Evolutionary conservation across 305 asterid species (phyloP).

Genomic region (Solanum chacoense): DNA sequence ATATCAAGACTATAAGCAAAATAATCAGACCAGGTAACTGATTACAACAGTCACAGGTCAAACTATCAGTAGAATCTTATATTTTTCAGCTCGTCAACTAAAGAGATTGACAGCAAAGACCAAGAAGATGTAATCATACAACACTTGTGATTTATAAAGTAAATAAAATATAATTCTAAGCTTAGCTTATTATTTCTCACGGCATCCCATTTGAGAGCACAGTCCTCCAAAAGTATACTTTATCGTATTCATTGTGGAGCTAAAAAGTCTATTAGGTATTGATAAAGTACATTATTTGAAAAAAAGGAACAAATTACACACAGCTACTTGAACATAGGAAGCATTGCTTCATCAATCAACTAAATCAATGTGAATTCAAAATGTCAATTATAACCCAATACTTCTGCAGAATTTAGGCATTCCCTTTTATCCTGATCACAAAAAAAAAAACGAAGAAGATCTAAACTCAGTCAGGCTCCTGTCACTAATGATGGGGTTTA

Average conservation of each 20-base stretch:
- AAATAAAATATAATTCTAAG: neutral
- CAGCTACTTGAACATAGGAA: neutral
- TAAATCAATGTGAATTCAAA: too few species aligned
- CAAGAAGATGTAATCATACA: neutral
- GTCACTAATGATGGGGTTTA: neutral
- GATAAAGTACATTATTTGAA: neutral
- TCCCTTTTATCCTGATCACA: neutral
- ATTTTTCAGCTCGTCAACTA: neutral
- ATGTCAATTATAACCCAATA: neutral
- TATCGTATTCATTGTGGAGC: neutral
- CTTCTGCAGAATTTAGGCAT: neutral
- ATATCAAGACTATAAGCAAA: neutral
- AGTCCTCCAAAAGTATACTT: neutral
- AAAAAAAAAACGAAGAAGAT: neutral
- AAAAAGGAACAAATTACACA: neutral
- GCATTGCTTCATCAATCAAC: neutral
- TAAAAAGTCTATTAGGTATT: neutral
- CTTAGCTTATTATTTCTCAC: neutral
- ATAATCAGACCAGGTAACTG: neutral
- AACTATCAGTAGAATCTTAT: neutral
- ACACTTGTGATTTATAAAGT: neutral
- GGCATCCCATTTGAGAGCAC: neutral
- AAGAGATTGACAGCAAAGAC: neutral
- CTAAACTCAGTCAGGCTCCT: neutral
- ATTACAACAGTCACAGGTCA: neutral